phyloP scores from a whole-genome alignment of 148 eudicot species.

The Cornus controversa region DNA sequence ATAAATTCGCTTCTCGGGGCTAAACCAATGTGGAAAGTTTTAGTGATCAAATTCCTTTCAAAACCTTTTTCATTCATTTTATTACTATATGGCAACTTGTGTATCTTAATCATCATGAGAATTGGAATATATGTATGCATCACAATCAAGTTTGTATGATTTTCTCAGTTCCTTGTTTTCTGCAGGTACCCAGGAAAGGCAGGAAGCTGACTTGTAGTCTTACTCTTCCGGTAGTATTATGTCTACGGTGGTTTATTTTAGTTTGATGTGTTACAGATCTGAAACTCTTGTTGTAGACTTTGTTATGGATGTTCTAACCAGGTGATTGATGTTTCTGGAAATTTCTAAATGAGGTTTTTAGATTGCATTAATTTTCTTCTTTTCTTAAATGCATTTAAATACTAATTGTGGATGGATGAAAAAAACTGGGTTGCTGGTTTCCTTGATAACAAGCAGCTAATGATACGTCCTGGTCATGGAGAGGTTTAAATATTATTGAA shows the following conservation, averaged over 20 bases:
- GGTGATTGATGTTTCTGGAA: not conserved
- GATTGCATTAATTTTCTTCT: not conserved
- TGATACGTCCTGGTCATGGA: not conserved
- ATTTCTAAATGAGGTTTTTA: not conserved
- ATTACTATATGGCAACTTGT: not conserved
- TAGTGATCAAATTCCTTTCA: not conserved
- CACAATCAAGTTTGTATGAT: not conserved
- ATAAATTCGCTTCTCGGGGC: not conserved
- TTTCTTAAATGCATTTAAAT: not conserved
- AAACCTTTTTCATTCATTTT: not conserved
- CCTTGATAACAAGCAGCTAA: not conserved
- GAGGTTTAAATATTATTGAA: no score
- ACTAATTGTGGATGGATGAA: not conserved
- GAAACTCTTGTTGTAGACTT: not conserved
- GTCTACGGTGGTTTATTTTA: conserved; percentile 6
- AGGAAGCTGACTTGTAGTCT: conserved; percentile 14
- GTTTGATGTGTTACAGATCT: not conserved
- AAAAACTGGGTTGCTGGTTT: not conserved
- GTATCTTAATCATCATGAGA: not conserved
- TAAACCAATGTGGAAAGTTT: not conserved
- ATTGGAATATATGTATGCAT: not conserved
- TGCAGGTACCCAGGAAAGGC: conserved; percentile 16
- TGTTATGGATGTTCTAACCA: not conserved
- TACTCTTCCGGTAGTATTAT: conserved; percentile 5
- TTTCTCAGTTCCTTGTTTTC: not conserved